Evolutionary conservation across 768 basidiomycete genomes (phyloP).

Genomic region (Omphalotus guepiniiformis): DNA sequence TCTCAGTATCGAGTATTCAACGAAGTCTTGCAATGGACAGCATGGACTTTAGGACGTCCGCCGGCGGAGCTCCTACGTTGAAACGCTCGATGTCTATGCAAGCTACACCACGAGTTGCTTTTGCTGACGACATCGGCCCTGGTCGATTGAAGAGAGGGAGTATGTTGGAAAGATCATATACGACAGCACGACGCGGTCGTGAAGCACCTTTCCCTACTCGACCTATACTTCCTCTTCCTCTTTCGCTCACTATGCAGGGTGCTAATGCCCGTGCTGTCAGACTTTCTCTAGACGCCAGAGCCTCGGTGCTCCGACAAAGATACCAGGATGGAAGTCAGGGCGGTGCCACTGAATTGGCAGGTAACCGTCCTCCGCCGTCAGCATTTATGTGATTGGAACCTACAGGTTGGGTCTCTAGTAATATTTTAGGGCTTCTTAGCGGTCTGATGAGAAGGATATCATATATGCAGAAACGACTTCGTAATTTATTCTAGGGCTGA

Average conservation of each 20-base stretch:
- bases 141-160: too few species aligned
- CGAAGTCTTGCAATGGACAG: background rate
- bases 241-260: background rate
- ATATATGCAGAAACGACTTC: background rate
- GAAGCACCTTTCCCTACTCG: slow-evolving; percentile 2
- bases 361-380: too few species aligned
- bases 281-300: background rate
- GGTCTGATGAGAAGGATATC: too few species aligned
- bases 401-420: too few species aligned
- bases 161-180: background rate
- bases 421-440: too few species aligned
- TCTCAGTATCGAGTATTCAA: slow-evolving; percentile 1
- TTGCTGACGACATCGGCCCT: background rate
- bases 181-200: background rate
- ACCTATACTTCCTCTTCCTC: background rate
- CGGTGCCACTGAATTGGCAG: too few species aligned
- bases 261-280: background rate
- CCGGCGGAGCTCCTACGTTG: background rate
- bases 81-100: background rate
- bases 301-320: background rate
- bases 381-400: too few species aligned
- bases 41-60: too few species aligned
- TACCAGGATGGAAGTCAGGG: background rate
- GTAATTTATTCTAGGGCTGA: background rate
- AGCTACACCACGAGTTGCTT: background rate